Evolutionary conservation across 192 early-diverging fungal species (phyloP).

Genomic region (Backusella parvicylindrica): DNA sequence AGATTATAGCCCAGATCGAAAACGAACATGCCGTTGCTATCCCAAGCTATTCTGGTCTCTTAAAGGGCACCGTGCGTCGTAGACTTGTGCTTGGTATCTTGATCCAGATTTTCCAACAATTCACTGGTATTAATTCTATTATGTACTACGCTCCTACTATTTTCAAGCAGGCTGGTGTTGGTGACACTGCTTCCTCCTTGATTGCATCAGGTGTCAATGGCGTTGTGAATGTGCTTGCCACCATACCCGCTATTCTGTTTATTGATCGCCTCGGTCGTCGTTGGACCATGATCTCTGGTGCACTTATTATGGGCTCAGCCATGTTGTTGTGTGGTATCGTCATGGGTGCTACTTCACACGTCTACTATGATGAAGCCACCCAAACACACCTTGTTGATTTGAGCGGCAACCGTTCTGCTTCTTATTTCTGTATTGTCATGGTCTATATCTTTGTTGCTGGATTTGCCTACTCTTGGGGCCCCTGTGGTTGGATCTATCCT

Average conservation of each 20-base stretch:
- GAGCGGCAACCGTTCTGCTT: conserved; percentile 11
- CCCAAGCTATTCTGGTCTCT: conserved; percentile 56
- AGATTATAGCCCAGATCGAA: conserved; percentile 63
- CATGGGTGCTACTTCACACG: conserved; percentile 38
- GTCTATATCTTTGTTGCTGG: conserved; percentile 50
- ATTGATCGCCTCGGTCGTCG: conserved; percentile 81
- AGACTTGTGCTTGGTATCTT: conserved; percentile 63
- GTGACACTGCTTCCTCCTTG: conserved; percentile 15
- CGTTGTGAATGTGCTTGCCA: conserved; percentile 75
- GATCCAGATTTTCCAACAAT: conserved; percentile 79
- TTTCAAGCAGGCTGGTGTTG: conserved; percentile 36
- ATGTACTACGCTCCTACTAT: conserved; percentile 61
- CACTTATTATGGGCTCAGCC: conserved; percentile 53
- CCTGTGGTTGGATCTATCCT: conserved; percentile 88
- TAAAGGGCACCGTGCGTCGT: conserved; percentile 39
- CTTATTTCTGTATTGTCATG: conserved; percentile 44
- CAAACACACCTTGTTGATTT: conserved; percentile 10
- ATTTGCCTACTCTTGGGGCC: conserved; percentile 89
- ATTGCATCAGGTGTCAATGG: conserved; percentile 38
- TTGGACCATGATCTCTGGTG: conserved; percentile 70
- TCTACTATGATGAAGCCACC: conserved; percentile 17
- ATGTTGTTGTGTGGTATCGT: conserved; percentile 27
- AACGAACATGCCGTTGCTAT: conserved; percentile 60
- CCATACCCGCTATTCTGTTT: conserved; percentile 78
- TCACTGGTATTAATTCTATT: conserved; percentile 82